These are phyloP conservation scores for Inonotus hispidus DNA, from an alignment of 1,284 basidiomycete species.

Conservation along the genomic window DNA sequence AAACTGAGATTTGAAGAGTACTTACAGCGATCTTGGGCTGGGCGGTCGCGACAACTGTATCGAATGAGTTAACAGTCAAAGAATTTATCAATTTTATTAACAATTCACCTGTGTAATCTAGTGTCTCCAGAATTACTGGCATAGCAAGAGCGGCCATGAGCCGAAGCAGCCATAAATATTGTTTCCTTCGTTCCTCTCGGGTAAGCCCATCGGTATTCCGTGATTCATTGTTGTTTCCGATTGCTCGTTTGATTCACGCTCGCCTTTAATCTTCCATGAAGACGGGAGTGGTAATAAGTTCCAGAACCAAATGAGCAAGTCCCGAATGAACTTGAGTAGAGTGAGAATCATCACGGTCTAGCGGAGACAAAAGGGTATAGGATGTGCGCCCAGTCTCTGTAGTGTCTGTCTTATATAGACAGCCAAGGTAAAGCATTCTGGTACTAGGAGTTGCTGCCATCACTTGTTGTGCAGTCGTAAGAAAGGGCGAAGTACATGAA, in stretches of 20 bases:
- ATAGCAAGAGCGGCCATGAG: constrained; percentile 18
- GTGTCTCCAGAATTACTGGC: constrained; percentile 24
- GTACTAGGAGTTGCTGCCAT: too few species aligned
- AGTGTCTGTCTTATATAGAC: too few species aligned
- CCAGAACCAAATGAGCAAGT: neutral
- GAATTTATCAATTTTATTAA: neutral
- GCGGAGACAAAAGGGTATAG: neutral
- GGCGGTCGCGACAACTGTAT: constrained; percentile 46
- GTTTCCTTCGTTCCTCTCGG: neutral
- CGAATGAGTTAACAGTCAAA: neutral
- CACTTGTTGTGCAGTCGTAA: too few species aligned
- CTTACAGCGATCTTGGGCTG: constrained; percentile 44
- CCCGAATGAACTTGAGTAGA: neutral
- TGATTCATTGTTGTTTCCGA: neutral
- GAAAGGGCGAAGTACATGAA: too few species aligned
- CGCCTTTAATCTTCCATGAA: neutral
- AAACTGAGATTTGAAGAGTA: neutral
- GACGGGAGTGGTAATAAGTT: neutral
- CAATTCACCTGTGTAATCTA: constrained; percentile 24
- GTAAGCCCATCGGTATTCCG: neutral
- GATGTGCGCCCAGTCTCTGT: too few species aligned
- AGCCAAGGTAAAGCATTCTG: too few species aligned
- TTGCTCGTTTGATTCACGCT: neutral
- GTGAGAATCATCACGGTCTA: neutral
- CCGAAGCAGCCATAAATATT: constrained; percentile 1